Conservation (phyloP, 352 stramenopile species). For the Globisporangium recalcitrans region DNA sequence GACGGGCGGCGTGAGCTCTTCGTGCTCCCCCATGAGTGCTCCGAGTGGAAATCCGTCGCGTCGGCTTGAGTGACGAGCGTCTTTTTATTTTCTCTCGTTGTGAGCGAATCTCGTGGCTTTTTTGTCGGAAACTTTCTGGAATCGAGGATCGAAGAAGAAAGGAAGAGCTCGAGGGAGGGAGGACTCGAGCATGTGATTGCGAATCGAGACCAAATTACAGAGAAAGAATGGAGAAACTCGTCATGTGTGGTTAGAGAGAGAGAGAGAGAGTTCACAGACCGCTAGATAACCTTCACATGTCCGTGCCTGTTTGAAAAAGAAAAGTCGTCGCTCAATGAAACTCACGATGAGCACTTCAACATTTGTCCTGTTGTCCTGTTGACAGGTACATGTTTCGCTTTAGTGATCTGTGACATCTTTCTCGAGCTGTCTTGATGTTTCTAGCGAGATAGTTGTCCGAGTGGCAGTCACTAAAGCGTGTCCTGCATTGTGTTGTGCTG, state of each 20-base stretch:
- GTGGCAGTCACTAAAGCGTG: not conserved
- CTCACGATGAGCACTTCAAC: not conserved
- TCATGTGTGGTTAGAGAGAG: not conserved
- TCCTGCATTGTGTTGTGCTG: not conserved
- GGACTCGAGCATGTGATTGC: not conserved
- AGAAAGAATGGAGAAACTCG: not conserved
- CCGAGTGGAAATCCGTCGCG: conserved; percentile 35
- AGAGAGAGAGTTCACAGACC: not conserved
- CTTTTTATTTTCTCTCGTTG: not conserved
- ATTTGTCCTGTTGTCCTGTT: not conserved
- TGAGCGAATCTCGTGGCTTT: not conserved
- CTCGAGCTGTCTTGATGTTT: too few species aligned
- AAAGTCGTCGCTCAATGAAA: not conserved
- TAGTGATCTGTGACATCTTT: not conserved
- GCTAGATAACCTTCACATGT: not conserved
- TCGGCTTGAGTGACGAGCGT: not conserved
- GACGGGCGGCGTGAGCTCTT: conserved; percentile 74
- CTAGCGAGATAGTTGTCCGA: too few species aligned
- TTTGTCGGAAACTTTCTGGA: not conserved
- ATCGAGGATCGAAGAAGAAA: not conserved
- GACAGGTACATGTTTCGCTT: not conserved
- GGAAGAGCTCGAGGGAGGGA: not conserved
- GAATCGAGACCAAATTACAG: not conserved
- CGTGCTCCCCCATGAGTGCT: conserved; percentile 56
- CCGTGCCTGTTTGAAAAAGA: not conserved